These are phyloP conservation scores for Blastocrithidia nonstop DNA, from an alignment of 208 protist genomes.

Conservation along the genomic window DNA sequence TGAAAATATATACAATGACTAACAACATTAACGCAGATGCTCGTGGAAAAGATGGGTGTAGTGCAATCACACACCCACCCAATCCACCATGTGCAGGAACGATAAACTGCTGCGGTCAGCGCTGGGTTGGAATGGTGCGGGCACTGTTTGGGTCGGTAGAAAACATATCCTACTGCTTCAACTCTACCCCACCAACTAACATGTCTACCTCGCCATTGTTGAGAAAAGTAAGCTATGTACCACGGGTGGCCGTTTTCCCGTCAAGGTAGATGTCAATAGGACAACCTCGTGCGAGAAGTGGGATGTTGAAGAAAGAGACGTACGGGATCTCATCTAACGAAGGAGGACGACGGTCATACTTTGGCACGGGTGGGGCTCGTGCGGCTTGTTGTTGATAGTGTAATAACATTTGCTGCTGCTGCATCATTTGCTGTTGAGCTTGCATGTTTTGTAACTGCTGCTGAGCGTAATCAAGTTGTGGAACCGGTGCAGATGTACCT, in stretches of 20 bases:
- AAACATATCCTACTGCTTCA: slow-evolving; percentile 76
- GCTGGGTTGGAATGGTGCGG: slow-evolving; percentile 61
- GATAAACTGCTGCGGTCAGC: slow-evolving; percentile 66
- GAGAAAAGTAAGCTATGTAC: slow-evolving; percentile 69
- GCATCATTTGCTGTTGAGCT: slow-evolving; percentile 7
- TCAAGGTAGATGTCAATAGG: slow-evolving; percentile 79
- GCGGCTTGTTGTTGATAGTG: slow-evolving; percentile 5
- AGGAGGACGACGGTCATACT: slow-evolving; percentile 54
- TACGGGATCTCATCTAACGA: slow-evolving; percentile 58
- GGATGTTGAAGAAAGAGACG: slow-evolving; percentile 37
- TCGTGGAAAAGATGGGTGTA: slow-evolving; percentile 67
- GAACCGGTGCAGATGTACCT: slow-evolving; percentile 5
- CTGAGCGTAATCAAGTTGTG: not conserved
- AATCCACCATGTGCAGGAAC: slow-evolving; percentile 34
- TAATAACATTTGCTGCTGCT: slow-evolving; percentile 11
- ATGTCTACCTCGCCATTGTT: slow-evolving; percentile 59
- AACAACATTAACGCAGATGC: slow-evolving; percentile 57
- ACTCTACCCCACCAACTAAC: slow-evolving; percentile 63
- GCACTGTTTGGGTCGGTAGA: slow-evolving; percentile 43
- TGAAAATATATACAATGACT: slow-evolving; percentile 55
- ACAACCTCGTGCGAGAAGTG: slow-evolving; percentile 49
- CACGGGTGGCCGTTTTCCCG: slow-evolving; percentile 61
- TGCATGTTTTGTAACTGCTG: slow-evolving; percentile 10
- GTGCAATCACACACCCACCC: slow-evolving; percentile 47
- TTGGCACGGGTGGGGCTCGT: slow-evolving; percentile 28